phyloP scores from a whole-genome alignment of 352 stramenopile species.

The Phytophthora citricola region DNA sequence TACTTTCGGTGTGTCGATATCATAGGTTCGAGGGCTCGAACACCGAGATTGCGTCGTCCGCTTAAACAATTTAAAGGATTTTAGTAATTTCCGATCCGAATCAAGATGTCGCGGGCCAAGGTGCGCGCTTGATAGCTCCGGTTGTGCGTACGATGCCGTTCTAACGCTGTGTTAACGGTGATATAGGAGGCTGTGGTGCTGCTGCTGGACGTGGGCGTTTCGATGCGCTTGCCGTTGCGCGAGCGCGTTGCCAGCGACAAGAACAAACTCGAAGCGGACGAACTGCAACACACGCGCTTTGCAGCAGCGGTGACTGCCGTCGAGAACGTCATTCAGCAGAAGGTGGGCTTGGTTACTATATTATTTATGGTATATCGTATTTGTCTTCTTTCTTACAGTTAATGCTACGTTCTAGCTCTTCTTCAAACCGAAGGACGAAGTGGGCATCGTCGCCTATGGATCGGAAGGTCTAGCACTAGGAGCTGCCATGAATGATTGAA shows the following conservation, averaged over 20 bases:
- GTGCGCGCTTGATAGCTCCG: conserved; percentile 6
- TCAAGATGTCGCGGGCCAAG: conserved; percentile 39
- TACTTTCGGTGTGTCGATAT: too few relatives aligned
- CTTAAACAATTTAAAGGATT: too few relatives aligned
- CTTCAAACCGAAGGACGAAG: conserved; percentile 81
- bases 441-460: conserved; percentile 81
- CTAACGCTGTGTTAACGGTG: neutral
- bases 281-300: conserved; percentile 61
- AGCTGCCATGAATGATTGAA: neutral
- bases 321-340: conserved; percentile 75
- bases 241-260: conserved; percentile 41
- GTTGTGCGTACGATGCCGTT: neutral
- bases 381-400: neutral
- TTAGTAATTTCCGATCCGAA: too few relatives aligned
- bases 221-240: conserved; percentile 63
- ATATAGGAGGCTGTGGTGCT: conserved; percentile 72
- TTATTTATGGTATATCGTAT: neutral
- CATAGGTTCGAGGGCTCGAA: too few relatives aligned
- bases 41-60: too few relatives aligned
- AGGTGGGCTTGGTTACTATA: conserved; percentile 28
- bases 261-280: conserved; percentile 12
- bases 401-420: conserved; percentile 51
- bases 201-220: conserved; percentile 68
- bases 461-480: conserved; percentile 42
- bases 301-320: conserved; percentile 62